Evolutionary conservation across 2,329 filamentous ascomycete genomes (phyloP), one percentile per base, ranked within the genome.

Genomic region (Epicoccum sorghinum): DNA sequence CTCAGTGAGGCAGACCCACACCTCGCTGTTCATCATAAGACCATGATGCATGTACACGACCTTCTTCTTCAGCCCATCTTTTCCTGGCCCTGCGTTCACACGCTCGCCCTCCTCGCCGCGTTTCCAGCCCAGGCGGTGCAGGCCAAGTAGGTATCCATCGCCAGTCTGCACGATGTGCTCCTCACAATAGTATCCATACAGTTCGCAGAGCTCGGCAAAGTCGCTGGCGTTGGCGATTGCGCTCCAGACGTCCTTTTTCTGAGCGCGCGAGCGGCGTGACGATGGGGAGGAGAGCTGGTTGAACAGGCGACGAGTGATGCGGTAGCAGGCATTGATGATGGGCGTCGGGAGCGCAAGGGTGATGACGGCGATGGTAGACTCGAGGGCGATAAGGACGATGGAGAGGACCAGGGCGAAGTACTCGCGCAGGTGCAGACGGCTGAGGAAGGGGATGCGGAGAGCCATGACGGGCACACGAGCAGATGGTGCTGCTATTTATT

Each of bases 1-100:
- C 62, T 97, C 90, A 0, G 93, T 96, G 70, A 93, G 78, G 70
- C 91, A 96, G 7, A 98, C 91, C 95, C 95, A 99, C 30, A 99
- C 93, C 75, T 99, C 95, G 66, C 92, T 96, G 76, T 97, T 98
- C 95, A 99, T 99, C 70, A 99, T 84, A 53, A 99, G 82, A 9
- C 93, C 95, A 75, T 99, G 95, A 70, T 99, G 95, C 60, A 99
- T 80, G 73, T 98, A 99, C 6, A 95, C 87, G 43, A 98, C 90
- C 64, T 88, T 89, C 79, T 97, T 97, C 75, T 83, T 83, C 25
- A 89, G 65, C 13, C 69, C 69, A 41, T 65, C 65, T 32, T 82
- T 81, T 1, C 82, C 81, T 0, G 81, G 79, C 0, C 89, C 89
- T 45, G 81, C 79, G 71, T 97, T 97, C 66, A 96, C 89, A 59